phyloP scores from a whole-genome alignment of 1,139 yeast genomes.

The Blastobotrys indianensis region DNA sequence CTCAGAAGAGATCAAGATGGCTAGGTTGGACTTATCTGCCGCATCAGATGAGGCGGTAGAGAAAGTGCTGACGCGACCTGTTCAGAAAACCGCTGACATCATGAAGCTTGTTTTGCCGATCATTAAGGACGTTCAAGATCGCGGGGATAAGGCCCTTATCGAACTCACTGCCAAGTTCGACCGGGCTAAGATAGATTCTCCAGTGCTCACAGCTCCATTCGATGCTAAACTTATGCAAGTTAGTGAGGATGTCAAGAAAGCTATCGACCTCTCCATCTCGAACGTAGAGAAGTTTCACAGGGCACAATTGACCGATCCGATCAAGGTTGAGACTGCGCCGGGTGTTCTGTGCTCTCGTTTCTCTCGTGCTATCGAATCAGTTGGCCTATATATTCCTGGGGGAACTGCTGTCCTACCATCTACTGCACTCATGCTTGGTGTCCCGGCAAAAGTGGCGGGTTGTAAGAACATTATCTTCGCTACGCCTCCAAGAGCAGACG shows the following conservation, averaged over 20 bases:
- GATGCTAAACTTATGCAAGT: conserved; percentile 69
- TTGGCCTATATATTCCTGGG: conserved; percentile 95
- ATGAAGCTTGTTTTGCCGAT: conserved; percentile 91
- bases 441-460: conserved; percentile 98
- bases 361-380: conserved; percentile 89
- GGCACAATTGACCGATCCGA: conserved; percentile 69
- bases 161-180: conserved; percentile 90
- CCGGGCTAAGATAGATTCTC: conserved; percentile 63
- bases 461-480: conserved; percentile 92
- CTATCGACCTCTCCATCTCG: conserved; percentile 82
- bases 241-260: conserved; percentile 68
- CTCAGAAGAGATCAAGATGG: conserved; percentile 47
- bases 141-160: conserved; percentile 81
- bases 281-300: conserved; percentile 90
- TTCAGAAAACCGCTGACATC: conserved; percentile 83
- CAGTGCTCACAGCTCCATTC: conserved; percentile 84
- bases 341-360: conserved; percentile 94
- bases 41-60: conserved; percentile 43
- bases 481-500: conserved; percentile 95
- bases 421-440: conserved; percentile 96
- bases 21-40: conserved; percentile 49
- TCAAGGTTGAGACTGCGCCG: conserved; percentile 88
- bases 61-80: conserved; percentile 75
- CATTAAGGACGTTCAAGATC: conserved; percentile 62
- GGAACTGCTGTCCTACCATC: conserved; percentile 98